Evolutionary conservation across 176 grass and related monocot species (phyloP).

Genomic region (Secale cereale): DNA sequence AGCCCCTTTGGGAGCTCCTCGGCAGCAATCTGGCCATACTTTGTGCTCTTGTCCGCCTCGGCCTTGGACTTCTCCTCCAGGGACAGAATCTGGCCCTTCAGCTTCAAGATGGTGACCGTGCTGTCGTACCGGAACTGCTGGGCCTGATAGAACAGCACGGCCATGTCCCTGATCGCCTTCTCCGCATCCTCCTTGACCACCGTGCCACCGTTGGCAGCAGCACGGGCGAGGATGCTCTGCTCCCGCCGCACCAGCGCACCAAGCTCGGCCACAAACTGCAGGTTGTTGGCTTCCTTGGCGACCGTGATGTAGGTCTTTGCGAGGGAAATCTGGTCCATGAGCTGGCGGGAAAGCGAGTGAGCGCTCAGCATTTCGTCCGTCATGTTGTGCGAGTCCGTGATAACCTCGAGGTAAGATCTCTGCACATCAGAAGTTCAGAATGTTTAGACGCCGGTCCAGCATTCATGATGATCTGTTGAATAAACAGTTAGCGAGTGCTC

Average conservation of each 20-base stretch:
- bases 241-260: conserved; percentile 47
- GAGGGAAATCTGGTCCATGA: conserved; percentile 87
- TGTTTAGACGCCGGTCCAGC: conserved; percentile 7
- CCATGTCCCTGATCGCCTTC: conserved; percentile 74
- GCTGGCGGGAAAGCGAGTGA: conserved; percentile 71
- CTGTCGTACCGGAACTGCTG: conserved; percentile 82
- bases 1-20: conserved; percentile 96
- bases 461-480: not conserved
- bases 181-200: conserved; percentile 52
- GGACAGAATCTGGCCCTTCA: conserved; percentile 86
- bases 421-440: conserved; percentile 30
- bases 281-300: conserved; percentile 74
- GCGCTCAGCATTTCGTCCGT: conserved; percentile 78
- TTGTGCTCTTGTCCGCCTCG: conserved; percentile 84
- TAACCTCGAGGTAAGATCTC: conserved; percentile 55
- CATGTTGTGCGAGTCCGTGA: conserved; percentile 62
- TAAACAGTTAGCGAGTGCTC: not conserved
- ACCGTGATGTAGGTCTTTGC: conserved; percentile 70
- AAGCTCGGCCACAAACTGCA: conserved; percentile 82
- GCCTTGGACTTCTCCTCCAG: conserved; percentile 84
- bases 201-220: conserved; percentile 34
- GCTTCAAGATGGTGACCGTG: conserved; percentile 64
- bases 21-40: conserved; percentile 91
- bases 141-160: conserved; percentile 69
- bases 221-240: conserved; percentile 58